phyloP scores from a whole-genome alignment of 2,329 filamentous ascomycete genomes.

The Fusarium burgessii region DNA sequence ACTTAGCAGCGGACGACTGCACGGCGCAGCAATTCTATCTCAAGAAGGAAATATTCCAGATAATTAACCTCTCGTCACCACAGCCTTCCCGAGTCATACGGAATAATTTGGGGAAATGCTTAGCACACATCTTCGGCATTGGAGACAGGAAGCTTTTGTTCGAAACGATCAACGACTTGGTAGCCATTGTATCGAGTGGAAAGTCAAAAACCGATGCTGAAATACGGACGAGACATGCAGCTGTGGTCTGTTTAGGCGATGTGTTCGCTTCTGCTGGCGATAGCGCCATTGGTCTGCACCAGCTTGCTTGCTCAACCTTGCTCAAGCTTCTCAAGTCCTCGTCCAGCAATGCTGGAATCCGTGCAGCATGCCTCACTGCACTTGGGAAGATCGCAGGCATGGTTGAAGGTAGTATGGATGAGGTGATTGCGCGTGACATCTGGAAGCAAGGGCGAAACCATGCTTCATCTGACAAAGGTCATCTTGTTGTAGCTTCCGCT shows the following conservation, averaged over 20 bases:
- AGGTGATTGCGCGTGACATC: constrained; percentile 85
- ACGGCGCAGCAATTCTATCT: constrained; percentile 90
- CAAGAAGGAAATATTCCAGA: constrained; percentile 94
- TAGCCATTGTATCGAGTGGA: constrained; percentile 76
- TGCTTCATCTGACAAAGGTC: constrained; percentile 83
- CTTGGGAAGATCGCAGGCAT: constrained; percentile 82
- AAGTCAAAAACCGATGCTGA: constrained; percentile 84
- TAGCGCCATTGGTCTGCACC: constrained; percentile 87
- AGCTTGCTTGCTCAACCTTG: constrained; percentile 76
- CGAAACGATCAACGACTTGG: constrained; percentile 92
- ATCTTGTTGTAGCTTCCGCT: constrained; percentile 81
- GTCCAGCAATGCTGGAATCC: constrained; percentile 82
- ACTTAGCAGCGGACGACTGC: constrained; percentile 80
- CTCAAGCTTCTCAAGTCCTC: constrained; percentile 85
- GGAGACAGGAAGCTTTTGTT: constrained; percentile 93
- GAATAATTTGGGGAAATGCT: constrained; percentile 87
- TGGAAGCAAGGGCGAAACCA: constrained; percentile 91
- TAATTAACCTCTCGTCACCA: constrained; percentile 86
- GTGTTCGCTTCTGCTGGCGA: constrained; percentile 94
- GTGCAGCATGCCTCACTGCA: constrained; percentile 80
- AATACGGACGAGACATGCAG: constrained; percentile 84
- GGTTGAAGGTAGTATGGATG: constrained; percentile 82
- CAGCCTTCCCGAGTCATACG: constrained; percentile 88
- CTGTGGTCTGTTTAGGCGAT: constrained; percentile 86
- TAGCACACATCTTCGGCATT: constrained; percentile 83